Evolutionary conservation across 2,329 filamentous ascomycete species (phyloP), one percentile per base, ranked within the genome.

Genomic region (Salinomyces thailandicus): DNA sequence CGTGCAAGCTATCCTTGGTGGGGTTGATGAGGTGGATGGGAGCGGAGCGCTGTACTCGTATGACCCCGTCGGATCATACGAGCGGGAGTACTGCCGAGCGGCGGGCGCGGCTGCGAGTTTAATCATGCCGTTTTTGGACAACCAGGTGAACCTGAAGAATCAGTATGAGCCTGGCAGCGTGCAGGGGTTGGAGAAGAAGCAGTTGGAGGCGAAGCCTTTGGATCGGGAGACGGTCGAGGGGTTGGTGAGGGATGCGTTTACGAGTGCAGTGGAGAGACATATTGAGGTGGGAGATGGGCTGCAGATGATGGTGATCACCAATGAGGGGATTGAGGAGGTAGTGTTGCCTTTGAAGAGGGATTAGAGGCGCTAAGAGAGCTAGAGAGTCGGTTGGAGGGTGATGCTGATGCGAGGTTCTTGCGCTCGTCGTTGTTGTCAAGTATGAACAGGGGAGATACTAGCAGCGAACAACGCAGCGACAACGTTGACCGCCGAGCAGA

Each of bases 111-210:
- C 85, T 33, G 81, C 85, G 36, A 52, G 47, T 32, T 91, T 98
- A 62, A 98, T 98, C 65, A 98, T 95, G 84, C 91, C 91, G 1
- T 98, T 98, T 72, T 67, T 98, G 57, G 91, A 98, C 64, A 98
- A 98, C 63, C 93, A 98, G 67, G 91, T 98, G 69, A 96, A 96
- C 69, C 89, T 89, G 72, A 98, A 95, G 75, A 98, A 98, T 62
- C 89, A 95, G 69, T 93, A 94, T 60, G 72, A 91, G 38, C 86
- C 89, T 8, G 84, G 81, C 31, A 89, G 83, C 52, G 86, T 85
- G 39, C 73, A 75, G 42, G 89, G 89, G 29, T 83, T 94, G 62
- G 80, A 79, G 36, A 67, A 95, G 52, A 67, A 82, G 67, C 75
- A 81, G 63, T 73, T 80, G 50, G 72, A 77, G 59, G 60, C 71